Evolutionary conservation across 306 rosid species (phyloP).

Genomic region (Fragaria ananassa): DNA sequence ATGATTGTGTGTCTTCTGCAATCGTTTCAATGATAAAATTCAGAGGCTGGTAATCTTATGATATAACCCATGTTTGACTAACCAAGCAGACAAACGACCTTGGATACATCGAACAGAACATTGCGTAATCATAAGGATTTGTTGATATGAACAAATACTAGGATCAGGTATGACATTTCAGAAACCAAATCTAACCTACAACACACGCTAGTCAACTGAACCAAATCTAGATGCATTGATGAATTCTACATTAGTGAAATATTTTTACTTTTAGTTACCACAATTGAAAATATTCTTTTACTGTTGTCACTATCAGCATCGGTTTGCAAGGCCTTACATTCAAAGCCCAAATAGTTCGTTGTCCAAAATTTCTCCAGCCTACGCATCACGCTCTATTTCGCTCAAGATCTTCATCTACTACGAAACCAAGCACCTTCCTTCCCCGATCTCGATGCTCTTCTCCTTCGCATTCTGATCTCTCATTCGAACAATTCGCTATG

Average conservation of each 20-base stretch:
- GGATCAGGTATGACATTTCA: too few species aligned
- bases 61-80: too few species aligned
- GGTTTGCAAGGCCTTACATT: too few species aligned
- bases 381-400: background rate
- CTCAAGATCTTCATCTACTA: slow-evolving; percentile 35
- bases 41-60: background rate
- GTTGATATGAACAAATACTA: too few species aligned
- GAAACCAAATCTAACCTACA: too few species aligned
- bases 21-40: background rate
- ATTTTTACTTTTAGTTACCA: too few species aligned
- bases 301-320: too few species aligned
- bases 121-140: too few species aligned
- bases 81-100: background rate
- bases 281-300: too few species aligned
- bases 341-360: background rate
- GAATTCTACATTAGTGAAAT: too few species aligned
- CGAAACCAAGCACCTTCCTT: background rate
- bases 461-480: slow-evolving; percentile 3
- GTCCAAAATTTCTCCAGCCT: background rate
- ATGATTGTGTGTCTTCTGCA: background rate
- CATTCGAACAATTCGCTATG: slow-evolving; percentile 40
- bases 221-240: too few species aligned
- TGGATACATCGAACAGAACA: background rate
- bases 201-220: too few species aligned
- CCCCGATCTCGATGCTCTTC: slow-evolving; percentile 16